A percentile compares a stretch with the other conserved stretches of the same genome.
phyloP scores from a whole-genome alignment of 495 filamentous ascomycete species.

The Penicillium soppii region DNA sequence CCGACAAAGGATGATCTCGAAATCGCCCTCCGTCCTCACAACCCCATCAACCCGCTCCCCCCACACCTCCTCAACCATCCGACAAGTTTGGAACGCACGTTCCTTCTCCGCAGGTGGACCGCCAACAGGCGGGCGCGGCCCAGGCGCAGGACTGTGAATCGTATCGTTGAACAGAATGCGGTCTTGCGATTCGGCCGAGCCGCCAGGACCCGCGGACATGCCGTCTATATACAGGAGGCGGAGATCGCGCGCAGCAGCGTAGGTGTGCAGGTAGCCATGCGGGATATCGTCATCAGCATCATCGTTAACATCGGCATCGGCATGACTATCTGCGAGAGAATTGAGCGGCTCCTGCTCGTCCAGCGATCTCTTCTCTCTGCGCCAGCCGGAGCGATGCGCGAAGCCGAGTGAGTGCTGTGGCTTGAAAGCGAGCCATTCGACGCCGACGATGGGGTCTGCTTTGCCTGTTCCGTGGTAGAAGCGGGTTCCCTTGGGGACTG shows the following conservation, averaged over 20 bases:
- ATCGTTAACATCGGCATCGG: too few relatives aligned
- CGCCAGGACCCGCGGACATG: conserved; percentile 52
- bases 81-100: conserved; percentile 45
- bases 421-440: conserved; percentile 61
- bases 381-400: conserved; percentile 2
- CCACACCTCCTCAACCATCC: conserved; percentile 35
- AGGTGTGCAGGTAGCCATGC: conserved; percentile 45
- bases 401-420: conserved; percentile 56
- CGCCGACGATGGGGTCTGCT: conserved; percentile 29
- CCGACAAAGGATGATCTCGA: conserved; percentile 44
- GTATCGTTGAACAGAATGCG: conserved; percentile 36
- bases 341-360: neutral
- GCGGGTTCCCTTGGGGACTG: conserved; percentile 45
- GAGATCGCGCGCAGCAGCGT: conserved; percentile 46
- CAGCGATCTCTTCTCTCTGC: neutral
- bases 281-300: too few relatives aligned
- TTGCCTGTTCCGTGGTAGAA: conserved; percentile 52
- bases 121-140: neutral
- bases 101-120: conserved; percentile 2
- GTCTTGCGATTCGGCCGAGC: conserved; percentile 60
- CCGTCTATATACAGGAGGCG: conserved; percentile 61
- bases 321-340: too few relatives aligned
- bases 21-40: conserved; percentile 59
- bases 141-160: neutral
- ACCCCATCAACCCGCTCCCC: conserved; percentile 49